These are phyloP conservation scores for Canavalia gladiata DNA, from an alignment of 306 rosid species.

Conservation along the genomic window DNA sequence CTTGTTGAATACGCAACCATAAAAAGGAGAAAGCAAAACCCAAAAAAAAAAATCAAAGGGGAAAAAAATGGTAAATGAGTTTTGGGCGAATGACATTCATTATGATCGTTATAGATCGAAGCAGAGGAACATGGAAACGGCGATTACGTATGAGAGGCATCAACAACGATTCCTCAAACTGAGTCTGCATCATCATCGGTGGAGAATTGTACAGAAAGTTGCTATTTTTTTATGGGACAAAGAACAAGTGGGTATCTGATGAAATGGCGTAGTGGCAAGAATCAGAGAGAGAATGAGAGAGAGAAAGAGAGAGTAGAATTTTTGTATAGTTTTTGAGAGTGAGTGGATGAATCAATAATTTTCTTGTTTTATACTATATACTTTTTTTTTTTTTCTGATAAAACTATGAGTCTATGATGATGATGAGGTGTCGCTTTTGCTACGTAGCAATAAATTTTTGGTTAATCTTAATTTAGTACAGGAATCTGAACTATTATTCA, in stretches of 20 bases:
- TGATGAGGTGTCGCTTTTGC: background rate
- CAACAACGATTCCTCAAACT: slow-evolving; percentile 60
- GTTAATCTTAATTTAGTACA: background rate
- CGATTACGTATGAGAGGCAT: slow-evolving; percentile 68
- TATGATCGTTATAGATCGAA: slow-evolving; percentile 67
- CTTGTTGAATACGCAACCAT: slow-evolving; percentile 54
- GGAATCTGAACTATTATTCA: too few relatives aligned
- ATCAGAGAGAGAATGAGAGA: background rate
- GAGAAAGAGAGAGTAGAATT: background rate
- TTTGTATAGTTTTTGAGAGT: slow-evolving; percentile 7
- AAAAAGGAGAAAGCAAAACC: slow-evolving; percentile 1
- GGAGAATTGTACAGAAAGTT: slow-evolving; percentile 50
- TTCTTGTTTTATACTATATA: background rate
- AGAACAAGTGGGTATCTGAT: slow-evolving; percentile 55
- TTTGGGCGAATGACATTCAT: slow-evolving; percentile 58
- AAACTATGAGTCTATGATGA: background rate
- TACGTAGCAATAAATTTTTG: background rate
- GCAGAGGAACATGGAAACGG: slow-evolving; percentile 55
- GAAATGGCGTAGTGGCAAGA: background rate
- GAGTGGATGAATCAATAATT: slow-evolving; percentile 23
- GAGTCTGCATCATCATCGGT: slow-evolving; percentile 62
- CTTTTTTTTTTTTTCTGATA: background rate
- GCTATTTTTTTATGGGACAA: background rate
- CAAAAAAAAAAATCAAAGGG: slow-evolving; percentile 44
- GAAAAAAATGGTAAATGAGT: slow-evolving; percentile 46